phyloP scores from a whole-genome alignment of 2,329 filamentous ascomycete species.

The Sporothrix globosa region DNA sequence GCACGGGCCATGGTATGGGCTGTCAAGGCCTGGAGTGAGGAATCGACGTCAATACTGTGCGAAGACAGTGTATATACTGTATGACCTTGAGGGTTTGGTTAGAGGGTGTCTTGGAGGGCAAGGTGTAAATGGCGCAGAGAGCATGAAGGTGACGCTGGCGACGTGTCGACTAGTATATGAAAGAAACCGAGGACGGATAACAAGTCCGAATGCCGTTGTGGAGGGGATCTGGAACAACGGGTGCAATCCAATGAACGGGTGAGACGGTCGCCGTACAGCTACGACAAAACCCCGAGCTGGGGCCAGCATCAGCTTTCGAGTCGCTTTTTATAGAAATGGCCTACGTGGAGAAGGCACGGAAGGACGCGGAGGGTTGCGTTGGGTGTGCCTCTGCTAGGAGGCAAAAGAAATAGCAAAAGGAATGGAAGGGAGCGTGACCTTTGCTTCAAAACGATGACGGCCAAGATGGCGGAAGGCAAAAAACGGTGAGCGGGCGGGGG shows the following conservation, averaged over 20 bases:
- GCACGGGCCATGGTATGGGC: constrained; percentile 27
- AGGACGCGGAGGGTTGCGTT: not conserved
- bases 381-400: not conserved
- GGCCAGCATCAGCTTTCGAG: not conserved
- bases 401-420: no score
- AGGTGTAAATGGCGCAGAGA: no score
- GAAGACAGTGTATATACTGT: constrained; percentile 18
- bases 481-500: not conserved
- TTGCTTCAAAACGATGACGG: constrained; percentile 1
- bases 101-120: not conserved
- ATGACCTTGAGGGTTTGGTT: no score
- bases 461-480: not conserved
- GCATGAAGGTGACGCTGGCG: no score
- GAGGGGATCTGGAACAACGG: not conserved
- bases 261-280: not conserved
- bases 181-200: not conserved
- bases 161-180: not conserved
- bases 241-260: not conserved
- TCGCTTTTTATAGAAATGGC: not conserved
- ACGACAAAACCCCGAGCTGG: not conserved
- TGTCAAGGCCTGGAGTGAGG: constrained; percentile 12
- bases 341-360: not conserved
- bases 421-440: not conserved
- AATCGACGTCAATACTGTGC: constrained; percentile 19
- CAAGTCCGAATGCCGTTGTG: not conserved